Base-by-base conservation (phyloP, 768 basidiomycete genomes). In the Butyriboletus loyo region DNA sequence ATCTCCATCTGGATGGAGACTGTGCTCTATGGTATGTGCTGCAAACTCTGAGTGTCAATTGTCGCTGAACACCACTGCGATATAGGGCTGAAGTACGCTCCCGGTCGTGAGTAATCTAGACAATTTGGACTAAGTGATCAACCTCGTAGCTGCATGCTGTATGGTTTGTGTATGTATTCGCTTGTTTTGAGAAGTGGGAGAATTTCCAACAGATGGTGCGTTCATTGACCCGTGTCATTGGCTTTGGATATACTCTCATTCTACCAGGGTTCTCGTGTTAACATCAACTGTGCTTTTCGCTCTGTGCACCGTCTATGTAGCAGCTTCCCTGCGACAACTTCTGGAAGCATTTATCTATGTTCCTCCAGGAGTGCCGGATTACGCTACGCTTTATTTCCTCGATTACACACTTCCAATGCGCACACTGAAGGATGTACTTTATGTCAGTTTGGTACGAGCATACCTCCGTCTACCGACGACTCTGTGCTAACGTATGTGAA, bases 1-100 rank as follows among this genome's bases (percentile, higher is more conserved):
- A 19, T 60, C 1, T 43, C 54, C 39, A 60, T 56, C 28, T 60
- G 59, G 59, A 52, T 56, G 38, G 59, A 40, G 9, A 60, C 59
- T 11, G 2, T 60, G 19, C 59, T 60, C 10, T 60, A 60, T 47
- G 59, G 59, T 60, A 36, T 11, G 58, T 36, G 11, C 28, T n/a
- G 8, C 8, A 10, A 40, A 21, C 24, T 1, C 30, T 30, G 3
- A 4, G 1, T 32, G 7, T 48, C 7, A 31, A 35, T 14, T 19
- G 3, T 27, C 11, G 21, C 31, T 57, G 19, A 52, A 48, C 5
- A 7, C 4, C 5, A 21, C 31, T 30, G 24, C 3, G 17, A 17
- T 2, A 2, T n/a, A 58, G 52, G 57, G 17, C 14, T 47, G n/a
- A 58, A 58, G 57, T 58, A 46, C 8, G 57, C 6, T 21, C 13